A percentile compares a stretch with the other conserved stretches of the same genome.
Evolutionary conservation across 1,284 basidiomycete species (phyloP).

Genomic region (Cerioporus squamosus): DNA sequence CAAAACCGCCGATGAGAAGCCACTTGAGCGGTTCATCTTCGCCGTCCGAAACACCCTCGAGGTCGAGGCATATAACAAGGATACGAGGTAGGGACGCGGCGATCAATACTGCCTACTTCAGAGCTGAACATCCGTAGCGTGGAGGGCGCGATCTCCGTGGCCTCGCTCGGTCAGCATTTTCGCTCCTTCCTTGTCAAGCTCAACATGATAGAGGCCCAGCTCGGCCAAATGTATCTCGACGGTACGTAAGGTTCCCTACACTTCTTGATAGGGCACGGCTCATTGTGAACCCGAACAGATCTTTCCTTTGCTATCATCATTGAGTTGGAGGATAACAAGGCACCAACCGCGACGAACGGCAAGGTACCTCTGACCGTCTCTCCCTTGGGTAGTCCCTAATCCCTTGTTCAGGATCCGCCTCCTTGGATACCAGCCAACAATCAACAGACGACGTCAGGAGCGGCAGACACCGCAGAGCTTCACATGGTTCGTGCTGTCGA

Average conservation of each 20-base stretch:
- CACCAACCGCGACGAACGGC: conserved; percentile 56
- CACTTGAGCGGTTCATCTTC: conserved; percentile 85
- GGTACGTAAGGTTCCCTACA: conserved; percentile 35
- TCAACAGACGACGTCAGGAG: conserved; percentile 66
- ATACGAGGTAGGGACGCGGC: conserved; percentile 54
- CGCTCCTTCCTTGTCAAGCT: conserved; percentile 88
- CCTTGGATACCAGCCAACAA: conserved; percentile 77
- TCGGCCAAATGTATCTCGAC: conserved; percentile 61
- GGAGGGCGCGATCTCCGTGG: conserved; percentile 66
- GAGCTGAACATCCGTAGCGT: conserved; percentile 47
- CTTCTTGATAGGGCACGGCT: neutral
- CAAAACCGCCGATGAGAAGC: conserved; percentile 75
- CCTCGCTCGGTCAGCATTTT: conserved; percentile 76
- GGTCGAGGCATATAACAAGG: conserved; percentile 66
- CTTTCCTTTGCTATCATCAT: conserved; percentile 83
- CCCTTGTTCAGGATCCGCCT: conserved; percentile 53
- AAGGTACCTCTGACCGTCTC: conserved; percentile 41
- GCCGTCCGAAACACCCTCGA: conserved; percentile 73
- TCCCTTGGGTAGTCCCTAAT: neutral
- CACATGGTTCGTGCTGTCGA: conserved; percentile 80
- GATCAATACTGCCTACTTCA: neutral
- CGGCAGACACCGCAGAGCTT: conserved; percentile 61
- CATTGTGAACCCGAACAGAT: conserved; percentile 40
- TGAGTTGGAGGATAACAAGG: conserved; percentile 75
- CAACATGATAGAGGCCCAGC: conserved; percentile 77